Conservation (phyloP, 371 early-diverging fungal species). For the Mortierella sp. region DNA sequence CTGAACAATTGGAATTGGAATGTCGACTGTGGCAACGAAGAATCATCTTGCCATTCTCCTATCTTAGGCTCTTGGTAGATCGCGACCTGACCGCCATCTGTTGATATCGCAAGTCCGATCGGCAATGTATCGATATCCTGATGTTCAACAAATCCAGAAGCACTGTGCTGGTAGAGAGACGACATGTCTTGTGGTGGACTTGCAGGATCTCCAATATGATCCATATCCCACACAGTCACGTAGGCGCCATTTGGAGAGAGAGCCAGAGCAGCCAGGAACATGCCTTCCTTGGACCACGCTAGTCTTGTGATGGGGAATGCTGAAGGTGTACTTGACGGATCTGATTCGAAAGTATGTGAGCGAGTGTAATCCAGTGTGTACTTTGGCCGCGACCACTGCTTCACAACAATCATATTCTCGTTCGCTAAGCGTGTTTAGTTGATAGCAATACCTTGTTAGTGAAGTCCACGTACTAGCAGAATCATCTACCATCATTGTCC, state of each 20-base stretch:
- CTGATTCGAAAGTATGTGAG: background rate
- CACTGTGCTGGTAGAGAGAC: constrained; percentile 3
- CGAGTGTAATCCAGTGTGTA: background rate
- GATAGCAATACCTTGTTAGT: too few relatives aligned
- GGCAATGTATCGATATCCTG: constrained; percentile 12
- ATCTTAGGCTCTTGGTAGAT: constrained; percentile 44
- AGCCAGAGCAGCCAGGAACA: constrained; percentile 30
- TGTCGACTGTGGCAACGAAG: constrained; percentile 1
- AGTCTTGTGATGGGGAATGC: constrained; percentile 18
- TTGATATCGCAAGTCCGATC: constrained; percentile 32
- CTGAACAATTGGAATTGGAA: constrained; percentile 30
- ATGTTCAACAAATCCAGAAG: constrained; percentile 3
- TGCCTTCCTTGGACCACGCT: constrained; percentile 13
- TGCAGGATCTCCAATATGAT: constrained; percentile 7
- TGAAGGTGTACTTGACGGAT: background rate
- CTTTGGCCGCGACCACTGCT: too few relatives aligned
- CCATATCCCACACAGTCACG: constrained; percentile 35
- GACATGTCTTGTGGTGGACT: constrained; percentile 6
- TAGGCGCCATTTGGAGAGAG: constrained; percentile 16
- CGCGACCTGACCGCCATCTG: constrained; percentile 37
- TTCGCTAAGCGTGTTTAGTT: too few relatives aligned
- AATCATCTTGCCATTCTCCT: constrained; percentile 32
- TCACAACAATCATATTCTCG: too few relatives aligned
- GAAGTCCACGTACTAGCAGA: too few relatives aligned
- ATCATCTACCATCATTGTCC: too few relatives aligned